phyloP scores from a whole-genome alignment of 257 asterid genomes.

The Echium plantagineum region DNA sequence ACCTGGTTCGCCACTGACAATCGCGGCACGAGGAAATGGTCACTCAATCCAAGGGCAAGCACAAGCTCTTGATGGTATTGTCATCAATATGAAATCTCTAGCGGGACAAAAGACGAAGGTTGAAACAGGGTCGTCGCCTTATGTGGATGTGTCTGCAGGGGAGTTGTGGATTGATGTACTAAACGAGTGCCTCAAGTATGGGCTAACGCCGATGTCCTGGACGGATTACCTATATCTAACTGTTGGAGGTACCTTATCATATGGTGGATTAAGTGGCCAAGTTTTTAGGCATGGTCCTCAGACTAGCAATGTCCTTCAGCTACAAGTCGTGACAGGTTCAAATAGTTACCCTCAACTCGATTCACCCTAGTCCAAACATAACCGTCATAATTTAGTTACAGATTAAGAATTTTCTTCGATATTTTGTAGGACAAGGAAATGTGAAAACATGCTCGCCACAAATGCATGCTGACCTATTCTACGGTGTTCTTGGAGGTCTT shows the following conservation, averaged over 20 bases:
- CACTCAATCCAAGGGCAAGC: constrained; percentile 78
- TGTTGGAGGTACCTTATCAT: constrained; percentile 79
- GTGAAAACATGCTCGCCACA: constrained; percentile 58
- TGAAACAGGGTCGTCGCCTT: constrained; percentile 33
- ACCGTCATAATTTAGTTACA: no score
- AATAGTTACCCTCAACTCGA: background rate
- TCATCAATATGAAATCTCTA: constrained; percentile 57
- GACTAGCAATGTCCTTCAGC: constrained; percentile 74
- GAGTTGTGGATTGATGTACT: constrained; percentile 73
- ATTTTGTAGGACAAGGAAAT: constrained; percentile 71
- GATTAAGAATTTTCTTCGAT: background rate
- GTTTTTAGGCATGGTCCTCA: constrained; percentile 91
- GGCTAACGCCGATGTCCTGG: constrained; percentile 84
- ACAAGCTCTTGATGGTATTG: constrained; percentile 60
- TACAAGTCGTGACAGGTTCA: constrained; percentile 84
- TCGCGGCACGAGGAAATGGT: constrained; percentile 74
- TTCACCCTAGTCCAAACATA: no score
- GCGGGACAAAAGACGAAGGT: constrained; percentile 40
- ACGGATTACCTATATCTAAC: constrained; percentile 82
- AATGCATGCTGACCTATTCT: constrained; percentile 72
- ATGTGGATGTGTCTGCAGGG: constrained; percentile 62
- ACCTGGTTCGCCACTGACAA: constrained; percentile 40
- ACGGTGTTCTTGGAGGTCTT: constrained; percentile 73
- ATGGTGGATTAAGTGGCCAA: constrained; percentile 90
- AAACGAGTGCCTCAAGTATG: constrained; percentile 52